Evolutionary conservation across 1,139 yeast species (phyloP), one percentile per base, ranked within the genome.

Genomic region (Candida mesenterica): DNA sequence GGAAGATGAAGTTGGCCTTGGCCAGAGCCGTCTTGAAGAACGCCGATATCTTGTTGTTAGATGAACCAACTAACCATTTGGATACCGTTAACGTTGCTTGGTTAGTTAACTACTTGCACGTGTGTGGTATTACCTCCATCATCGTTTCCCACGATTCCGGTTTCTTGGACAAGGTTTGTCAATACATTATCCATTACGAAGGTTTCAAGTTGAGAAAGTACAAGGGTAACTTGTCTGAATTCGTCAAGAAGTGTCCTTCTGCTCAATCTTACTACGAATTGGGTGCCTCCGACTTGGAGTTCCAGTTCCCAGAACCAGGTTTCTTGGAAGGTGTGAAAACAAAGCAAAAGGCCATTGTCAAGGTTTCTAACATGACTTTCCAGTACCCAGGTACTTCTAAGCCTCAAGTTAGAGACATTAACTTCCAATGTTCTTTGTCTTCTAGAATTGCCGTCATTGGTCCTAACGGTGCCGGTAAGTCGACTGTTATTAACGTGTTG

Each of bases 401-500:
- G 77, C 97, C 97, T 60, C 97, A 92, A 79, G 77, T 92, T 60
- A 51, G 65, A 47, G 87, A 84, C 72, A 84, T 92, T 56, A 83
- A 83, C 70, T 92, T 90, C 96, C 97, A 90, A 79, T 88, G 96
- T 79, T 92, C 98, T 52, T 79, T 92, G 66, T 90, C 97, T 48
- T 92, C 98, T 35, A 90, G 98, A 83, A 90, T 92, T 84, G 98
- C 98, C 57, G 97, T 92, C 68, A 88, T 92, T 76, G 98, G 98
- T 74, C 97, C 97, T 70, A 92, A 92, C 73, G 98, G 98, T 84
- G 97, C 97, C 65, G 98, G 97, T 85, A 92, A 92, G 77, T 90
- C 97, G 48, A 92, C 97, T 58, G 83, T 92, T 75, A 89, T 92
- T 69, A 92, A 92, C 68, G 97, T 90, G 46, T 83, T 92, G 75